Percentiles rank a stretch among this genome's conserved stretches.
Conservation (phyloP, 139 green algal species). For the Raphidocelis subcapitata region DNA sequence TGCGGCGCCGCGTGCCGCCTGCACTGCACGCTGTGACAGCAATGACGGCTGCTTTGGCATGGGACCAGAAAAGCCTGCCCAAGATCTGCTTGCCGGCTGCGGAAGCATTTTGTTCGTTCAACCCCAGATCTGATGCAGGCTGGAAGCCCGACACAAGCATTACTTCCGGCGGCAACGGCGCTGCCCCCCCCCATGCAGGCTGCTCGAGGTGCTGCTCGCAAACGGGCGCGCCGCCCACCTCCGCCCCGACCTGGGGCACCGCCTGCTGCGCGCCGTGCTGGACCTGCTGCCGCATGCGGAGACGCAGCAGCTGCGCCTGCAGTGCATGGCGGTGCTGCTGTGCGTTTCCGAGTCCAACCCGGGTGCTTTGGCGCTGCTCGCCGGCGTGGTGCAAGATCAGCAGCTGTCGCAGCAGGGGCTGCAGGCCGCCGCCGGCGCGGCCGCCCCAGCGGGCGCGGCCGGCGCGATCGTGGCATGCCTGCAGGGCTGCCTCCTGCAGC, state of each 20-base stretch:
- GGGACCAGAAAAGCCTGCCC: no score
- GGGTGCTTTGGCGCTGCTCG: not conserved
- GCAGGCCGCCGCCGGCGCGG: not conserved
- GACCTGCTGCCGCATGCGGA: conserved; percentile 8
- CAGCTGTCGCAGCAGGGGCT: not conserved
- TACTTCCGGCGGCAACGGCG: no score
- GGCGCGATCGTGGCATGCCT: not conserved
- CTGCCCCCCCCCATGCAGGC: not conserved
- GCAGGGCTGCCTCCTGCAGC: not conserved
- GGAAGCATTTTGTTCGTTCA: no score
- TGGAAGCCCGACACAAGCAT: no score
- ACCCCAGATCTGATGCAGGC: no score
- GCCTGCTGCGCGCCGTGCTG: conserved; percentile 15
- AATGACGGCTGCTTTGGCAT: no score
- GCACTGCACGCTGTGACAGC: no score
- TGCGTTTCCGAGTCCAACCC: not conserved
- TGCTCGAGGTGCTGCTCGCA: not conserved
- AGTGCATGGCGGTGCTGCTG: conserved; percentile 13
- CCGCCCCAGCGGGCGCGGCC: not conserved
- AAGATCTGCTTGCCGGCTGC: no score
- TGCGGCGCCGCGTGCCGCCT: no score
- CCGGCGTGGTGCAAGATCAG: conserved; percentile 8
- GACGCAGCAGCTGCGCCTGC: not conserved
- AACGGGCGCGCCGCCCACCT: not conserved
- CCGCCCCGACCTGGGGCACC: not conserved